Evolutionary conservation across 2,329 filamentous ascomycete species (phyloP), one percentile per base, ranked within the genome.

Genomic region (Exophiala spinifera): DNA sequence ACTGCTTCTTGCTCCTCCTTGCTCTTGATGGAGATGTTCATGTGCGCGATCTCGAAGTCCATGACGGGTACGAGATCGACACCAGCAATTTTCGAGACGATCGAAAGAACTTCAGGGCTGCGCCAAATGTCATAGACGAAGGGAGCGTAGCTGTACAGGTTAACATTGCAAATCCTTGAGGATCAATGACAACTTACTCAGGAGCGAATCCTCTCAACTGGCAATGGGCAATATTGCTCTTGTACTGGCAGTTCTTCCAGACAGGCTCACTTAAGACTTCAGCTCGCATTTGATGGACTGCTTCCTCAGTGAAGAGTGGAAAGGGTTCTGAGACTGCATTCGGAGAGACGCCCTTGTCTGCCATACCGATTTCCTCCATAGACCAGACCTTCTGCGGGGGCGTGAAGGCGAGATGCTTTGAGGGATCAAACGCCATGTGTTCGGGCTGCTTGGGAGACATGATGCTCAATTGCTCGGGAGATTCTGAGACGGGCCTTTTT

Each of bases 301-400:
- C 82, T 47, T 84, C 81, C 19, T 75, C 63, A 4, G 78, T 80
- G 67, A 87, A 87, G 15, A 87, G 75, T 1, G 74, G 73, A 66
- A 87, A 87, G 0, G 83, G 82, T 50, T 84, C 77, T 0, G 82
- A 82, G 44, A 83, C 82, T 2, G 83, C 84, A 45, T 80, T 72
- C 1, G 77, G 77, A 1, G 84, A 86, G 20, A 87, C 76, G 1
- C 83, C 83, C 17, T 71, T 73, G 46, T 76, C 74, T 2, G 74
- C 65, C 34, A 78, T 76, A 3, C 79, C 80, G 48, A 85, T 72
- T n/a, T 86, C 83, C 62, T 79, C 74, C 82, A 86, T 86, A n/a
- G 74, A 80, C 60, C 79, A 71, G 48, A 81, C 71, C 54, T 77
- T 74, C 10, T 73, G 69, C 2, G 78, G 75, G 1, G 74, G 65